phyloP scores from a whole-genome alignment of 148 eudicot species.

The Vaccinium myrtillus region DNA sequence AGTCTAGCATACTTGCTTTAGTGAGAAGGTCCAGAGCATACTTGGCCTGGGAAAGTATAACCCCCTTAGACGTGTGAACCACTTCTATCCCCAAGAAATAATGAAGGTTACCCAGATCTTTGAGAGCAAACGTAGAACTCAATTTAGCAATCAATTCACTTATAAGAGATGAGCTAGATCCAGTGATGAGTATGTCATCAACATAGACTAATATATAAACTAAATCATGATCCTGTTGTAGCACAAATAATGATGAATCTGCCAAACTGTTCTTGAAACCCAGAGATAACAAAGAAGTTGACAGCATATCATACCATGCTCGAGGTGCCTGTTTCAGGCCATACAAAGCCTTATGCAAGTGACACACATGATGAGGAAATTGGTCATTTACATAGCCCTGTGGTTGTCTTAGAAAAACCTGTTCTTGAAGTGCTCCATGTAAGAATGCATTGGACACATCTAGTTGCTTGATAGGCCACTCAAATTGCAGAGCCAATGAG shows the following conservation, averaged over 20 bases:
- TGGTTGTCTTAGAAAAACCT: neutral
- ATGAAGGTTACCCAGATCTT: neutral
- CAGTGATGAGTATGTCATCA: neutral
- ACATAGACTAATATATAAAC: neutral
- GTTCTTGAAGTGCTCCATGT: neutral
- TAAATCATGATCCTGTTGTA: neutral
- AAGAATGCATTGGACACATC: neutral
- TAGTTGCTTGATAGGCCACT: neutral
- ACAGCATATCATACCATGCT: neutral
- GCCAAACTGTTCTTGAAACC: neutral
- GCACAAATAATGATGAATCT: neutral
- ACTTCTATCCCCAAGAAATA: neutral
- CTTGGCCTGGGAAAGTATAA: neutral
- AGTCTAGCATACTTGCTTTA: neutral
- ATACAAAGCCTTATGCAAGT: neutral
- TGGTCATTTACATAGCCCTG: neutral
- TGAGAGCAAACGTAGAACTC: neutral
- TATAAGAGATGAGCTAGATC: rapidly evolving
- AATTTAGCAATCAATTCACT: rapidly evolving
- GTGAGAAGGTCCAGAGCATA: neutral
- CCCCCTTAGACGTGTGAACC: rapidly evolving
- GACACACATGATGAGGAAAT: neutral
- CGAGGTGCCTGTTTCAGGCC: neutral
- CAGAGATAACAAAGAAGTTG: neutral
- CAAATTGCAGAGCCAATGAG: neutral